Evolutionary conservation across 176 grass and related monocot species (phyloP).

Genomic region (Panicum miliaceum): DNA sequence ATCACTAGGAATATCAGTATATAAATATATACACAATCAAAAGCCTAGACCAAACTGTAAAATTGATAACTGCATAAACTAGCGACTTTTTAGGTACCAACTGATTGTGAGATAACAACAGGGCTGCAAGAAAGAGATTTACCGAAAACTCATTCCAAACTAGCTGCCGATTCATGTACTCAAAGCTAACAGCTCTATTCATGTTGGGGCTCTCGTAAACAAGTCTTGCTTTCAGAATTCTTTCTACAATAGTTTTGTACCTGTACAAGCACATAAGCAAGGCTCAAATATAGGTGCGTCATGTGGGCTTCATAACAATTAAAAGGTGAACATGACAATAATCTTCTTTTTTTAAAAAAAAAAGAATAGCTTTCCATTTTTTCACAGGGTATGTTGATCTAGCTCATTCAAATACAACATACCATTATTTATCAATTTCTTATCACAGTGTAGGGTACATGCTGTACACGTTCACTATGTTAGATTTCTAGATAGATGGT

Average conservation of each 20-base stretch:
- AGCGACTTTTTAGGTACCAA: constrained; percentile 9
- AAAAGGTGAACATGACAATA: not conserved
- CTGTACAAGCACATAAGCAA: constrained; percentile 64
- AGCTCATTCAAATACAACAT: constrained; percentile 27
- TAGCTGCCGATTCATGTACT: constrained; percentile 98
- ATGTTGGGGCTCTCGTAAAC: constrained; percentile 95
- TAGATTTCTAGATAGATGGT: constrained; percentile 15
- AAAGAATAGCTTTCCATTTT: constrained; percentile 2
- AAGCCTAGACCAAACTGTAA: not conserved
- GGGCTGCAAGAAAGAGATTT: constrained; percentile 41
- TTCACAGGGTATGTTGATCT: constrained; percentile 12
- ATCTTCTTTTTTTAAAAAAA: not conserved
- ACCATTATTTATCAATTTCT: not conserved
- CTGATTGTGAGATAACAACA: constrained; percentile 27
- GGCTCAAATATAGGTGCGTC: not conserved
- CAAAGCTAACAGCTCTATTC: constrained; percentile 98
- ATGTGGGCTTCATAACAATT: not conserved
- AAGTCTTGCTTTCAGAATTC: constrained; percentile 91
- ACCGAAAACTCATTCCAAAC: constrained; percentile 99
- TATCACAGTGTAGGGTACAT: constrained; percentile 16
- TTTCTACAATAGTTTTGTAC: constrained; percentile 94
- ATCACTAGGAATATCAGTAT: not conserved
- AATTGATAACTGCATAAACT: constrained; percentile 19
- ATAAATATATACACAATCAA: not conserved
- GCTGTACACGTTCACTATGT: not conserved